Conservation (phyloP, 225 moss, liverwort and hornwort species). For the Marchantia paleacea region DNA sequence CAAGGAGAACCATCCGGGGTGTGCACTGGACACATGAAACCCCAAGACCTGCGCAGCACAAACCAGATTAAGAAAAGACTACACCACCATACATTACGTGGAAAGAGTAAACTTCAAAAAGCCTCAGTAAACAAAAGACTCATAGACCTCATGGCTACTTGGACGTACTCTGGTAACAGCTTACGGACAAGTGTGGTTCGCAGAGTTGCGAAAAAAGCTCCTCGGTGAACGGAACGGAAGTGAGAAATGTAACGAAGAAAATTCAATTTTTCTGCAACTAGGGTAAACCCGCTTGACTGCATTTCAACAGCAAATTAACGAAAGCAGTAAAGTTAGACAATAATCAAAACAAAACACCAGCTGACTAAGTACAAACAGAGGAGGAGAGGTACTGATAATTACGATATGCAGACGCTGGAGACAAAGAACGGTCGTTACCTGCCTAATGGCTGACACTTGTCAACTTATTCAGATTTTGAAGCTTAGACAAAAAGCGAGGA, state of each 20-base stretch:
- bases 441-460: too few relatives aligned
- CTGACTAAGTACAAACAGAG: background rate
- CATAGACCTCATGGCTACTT: background rate
- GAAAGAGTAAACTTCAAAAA: background rate
- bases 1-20: conserved; percentile 98
- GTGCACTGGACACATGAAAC: conserved; percentile 95
- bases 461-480: too few relatives aligned
- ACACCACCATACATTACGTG: background rate
- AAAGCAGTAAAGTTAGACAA: background rate
- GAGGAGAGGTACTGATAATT: background rate
- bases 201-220: conserved; percentile 84
- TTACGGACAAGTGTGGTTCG: conserved; percentile 95
- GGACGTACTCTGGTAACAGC: conserved; percentile 85
- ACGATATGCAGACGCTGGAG: too few relatives aligned
- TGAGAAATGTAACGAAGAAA: conserved; percentile 95
- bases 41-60: conserved; percentile 78
- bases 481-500: background rate
- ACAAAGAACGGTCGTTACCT: background rate
- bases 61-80: background rate
- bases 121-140: background rate
- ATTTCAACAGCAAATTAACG: background rate
- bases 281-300: conserved; percentile 77
- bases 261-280: conserved; percentile 93
- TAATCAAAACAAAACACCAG: background rate
- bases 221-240: conserved; percentile 95